Percentiles rank a stretch among this genome's conserved stretches.
phyloP scores from a whole-genome alignment of 129 eudicot genomes.

The Flaveria linearis region DNA sequence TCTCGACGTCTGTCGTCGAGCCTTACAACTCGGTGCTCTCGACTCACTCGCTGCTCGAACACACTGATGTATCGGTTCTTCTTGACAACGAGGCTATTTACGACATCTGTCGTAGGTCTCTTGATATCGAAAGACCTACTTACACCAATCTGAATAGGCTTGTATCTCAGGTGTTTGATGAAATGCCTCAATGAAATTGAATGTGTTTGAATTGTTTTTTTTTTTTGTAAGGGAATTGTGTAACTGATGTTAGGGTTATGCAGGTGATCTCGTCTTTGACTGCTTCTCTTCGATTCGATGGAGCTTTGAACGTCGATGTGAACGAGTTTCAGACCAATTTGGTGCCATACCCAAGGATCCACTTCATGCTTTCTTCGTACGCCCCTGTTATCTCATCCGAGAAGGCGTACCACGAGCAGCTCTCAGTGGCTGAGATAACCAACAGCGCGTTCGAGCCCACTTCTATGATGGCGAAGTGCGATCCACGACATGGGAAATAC shows the following conservation, averaged over 20 bases:
- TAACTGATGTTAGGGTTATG: not conserved
- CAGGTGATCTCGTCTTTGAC: conserved; percentile 68
- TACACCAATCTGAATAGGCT: conserved; percentile 75
- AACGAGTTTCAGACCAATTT: conserved; percentile 79
- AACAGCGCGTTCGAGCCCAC: conserved; percentile 78
- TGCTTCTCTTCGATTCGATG: conserved; percentile 70
- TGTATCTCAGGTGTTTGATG: conserved; percentile 55
- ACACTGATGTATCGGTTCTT: conserved; percentile 72
- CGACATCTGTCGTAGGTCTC: conserved; percentile 71
- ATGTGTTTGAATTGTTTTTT: not conserved
- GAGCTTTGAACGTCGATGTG: conserved; percentile 73
- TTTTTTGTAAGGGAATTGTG: not conserved
- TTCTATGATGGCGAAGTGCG: conserved; percentile 82
- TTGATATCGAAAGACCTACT: conserved; percentile 68
- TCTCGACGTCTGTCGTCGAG: conserved; percentile 77
- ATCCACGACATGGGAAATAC: conserved; percentile 79
- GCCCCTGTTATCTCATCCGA: conserved; percentile 75
- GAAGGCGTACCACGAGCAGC: conserved; percentile 75
- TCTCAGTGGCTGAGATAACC: conserved; percentile 73
- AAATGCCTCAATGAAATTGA: conserved; percentile 12
- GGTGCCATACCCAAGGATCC: conserved; percentile 79
- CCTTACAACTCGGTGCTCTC: conserved; percentile 77
- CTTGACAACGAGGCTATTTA: conserved; percentile 78
- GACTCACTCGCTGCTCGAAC: conserved; percentile 72
- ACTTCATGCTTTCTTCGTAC: conserved; percentile 74